These are phyloP conservation scores for Macrocybe gigantea DNA, from an alignment of 768 basidiomycete genomes.

Conservation along the genomic window DNA sequence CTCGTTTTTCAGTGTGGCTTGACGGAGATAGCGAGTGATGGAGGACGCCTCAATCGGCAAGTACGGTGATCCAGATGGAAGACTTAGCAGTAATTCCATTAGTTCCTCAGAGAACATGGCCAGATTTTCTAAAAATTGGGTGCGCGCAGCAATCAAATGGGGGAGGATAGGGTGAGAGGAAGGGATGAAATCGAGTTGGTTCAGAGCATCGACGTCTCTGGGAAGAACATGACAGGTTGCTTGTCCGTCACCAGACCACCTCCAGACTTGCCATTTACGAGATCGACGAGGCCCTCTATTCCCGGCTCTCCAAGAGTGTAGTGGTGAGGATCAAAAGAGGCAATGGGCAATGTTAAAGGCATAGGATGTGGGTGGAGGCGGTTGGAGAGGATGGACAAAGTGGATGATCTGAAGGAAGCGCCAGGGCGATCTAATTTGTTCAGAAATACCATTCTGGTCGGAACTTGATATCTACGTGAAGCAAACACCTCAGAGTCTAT, in stretches of 20 bases:
- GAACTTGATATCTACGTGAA: slow-evolving; percentile 63
- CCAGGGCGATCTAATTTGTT: slow-evolving; percentile 89
- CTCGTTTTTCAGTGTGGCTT: slow-evolving; percentile 56
- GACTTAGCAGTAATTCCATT: slow-evolving; percentile 62
- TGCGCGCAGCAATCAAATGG: slow-evolving; percentile 62
- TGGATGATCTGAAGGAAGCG: slow-evolving; percentile 68
- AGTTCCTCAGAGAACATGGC: slow-evolving; percentile 77
- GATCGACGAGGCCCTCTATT: slow-evolving; percentile 77
- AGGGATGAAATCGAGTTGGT: slow-evolving; percentile 39
- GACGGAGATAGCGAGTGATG: slow-evolving; percentile 62
- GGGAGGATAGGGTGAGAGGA: slow-evolving; percentile 60
- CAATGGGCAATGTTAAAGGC: slow-evolving; percentile 64
- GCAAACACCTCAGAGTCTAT: slow-evolving; percentile 1
- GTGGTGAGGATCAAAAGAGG: slow-evolving; percentile 63
- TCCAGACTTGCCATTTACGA: slow-evolving; percentile 82
- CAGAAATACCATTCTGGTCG: slow-evolving; percentile 72
- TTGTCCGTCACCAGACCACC: slow-evolving; percentile 53
- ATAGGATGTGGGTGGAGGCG: slow-evolving; percentile 73
- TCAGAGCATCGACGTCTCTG: slow-evolving; percentile 36
- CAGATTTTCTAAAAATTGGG: slow-evolving; percentile 68
- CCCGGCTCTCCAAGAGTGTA: slow-evolving; percentile 77
- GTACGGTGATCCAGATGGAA: slow-evolving; percentile 58
- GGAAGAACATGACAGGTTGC: slow-evolving; percentile 45
- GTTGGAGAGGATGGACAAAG: slow-evolving; percentile 69
- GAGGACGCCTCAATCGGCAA: slow-evolving; percentile 45